A percentile compares a stretch with the other conserved stretches of the same genome.
phyloP scores from a whole-genome alignment of 306 rosid genomes.

The Lotus japonicus region DNA sequence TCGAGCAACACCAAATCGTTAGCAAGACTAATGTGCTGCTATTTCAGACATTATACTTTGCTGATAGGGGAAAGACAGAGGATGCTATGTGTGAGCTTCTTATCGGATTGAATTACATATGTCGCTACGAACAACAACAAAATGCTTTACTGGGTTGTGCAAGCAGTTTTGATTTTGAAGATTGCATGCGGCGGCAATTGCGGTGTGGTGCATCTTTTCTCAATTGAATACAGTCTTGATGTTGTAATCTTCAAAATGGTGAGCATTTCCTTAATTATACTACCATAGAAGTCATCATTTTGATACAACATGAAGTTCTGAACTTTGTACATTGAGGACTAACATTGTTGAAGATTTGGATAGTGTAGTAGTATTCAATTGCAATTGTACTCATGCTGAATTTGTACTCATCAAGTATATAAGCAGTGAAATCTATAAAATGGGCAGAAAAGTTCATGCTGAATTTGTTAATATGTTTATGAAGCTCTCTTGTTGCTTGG shows the following conservation, averaged over 20 bases:
- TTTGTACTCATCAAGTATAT: constrained; percentile 27
- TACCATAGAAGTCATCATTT: constrained; percentile 15
- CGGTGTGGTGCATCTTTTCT: constrained; percentile 56
- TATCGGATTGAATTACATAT: constrained; percentile 86
- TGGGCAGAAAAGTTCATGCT: background rate
- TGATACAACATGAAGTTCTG: constrained; percentile 33
- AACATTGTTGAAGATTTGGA: constrained; percentile 27
- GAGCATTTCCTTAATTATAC: constrained; percentile 32
- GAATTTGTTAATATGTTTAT: constrained; percentile 26
- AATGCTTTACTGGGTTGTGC: constrained; percentile 85
- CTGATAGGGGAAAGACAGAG: constrained; percentile 76
- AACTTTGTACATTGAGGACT: constrained; percentile 33
- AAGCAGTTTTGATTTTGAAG: constrained; percentile 87
- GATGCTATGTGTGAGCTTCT: constrained; percentile 79
- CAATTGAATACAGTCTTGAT: constrained; percentile 33
- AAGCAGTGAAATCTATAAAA: constrained; percentile 25
- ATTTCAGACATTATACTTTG: constrained; percentile 80
- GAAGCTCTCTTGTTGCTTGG: constrained; percentile 5
- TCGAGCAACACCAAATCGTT: constrained; percentile 76
- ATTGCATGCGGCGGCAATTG: constrained; percentile 82
- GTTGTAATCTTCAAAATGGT: constrained; percentile 29
- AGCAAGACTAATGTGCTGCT: constrained; percentile 68
- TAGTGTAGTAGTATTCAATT: constrained; percentile 26
- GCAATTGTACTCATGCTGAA: constrained; percentile 30
- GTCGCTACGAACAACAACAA: constrained; percentile 93